phyloP scores from a whole-genome alignment of 177 flowering plant species.

The Vitis hybrid region DNA sequence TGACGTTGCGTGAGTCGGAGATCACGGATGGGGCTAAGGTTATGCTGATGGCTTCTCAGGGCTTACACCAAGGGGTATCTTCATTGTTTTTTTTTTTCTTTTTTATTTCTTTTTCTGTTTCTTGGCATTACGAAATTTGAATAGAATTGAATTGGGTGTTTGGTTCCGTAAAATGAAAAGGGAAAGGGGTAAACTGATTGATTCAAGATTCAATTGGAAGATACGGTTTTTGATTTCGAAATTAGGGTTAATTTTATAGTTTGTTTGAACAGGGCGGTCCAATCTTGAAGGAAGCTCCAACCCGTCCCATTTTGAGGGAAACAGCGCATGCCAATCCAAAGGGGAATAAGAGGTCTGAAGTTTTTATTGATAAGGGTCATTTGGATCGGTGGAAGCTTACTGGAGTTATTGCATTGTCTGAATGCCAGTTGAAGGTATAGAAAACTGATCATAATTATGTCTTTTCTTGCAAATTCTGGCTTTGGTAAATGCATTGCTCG shows the following conservation, averaged over 20 bases:
- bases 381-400: slow-evolving; percentile 71
- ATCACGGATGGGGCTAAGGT: slow-evolving; percentile 61
- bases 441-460: neutral
- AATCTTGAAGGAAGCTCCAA: slow-evolving; percentile 47
- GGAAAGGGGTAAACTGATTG: too few relatives aligned
- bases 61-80: slow-evolving; percentile 92
- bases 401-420: slow-evolving; percentile 69
- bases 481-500: neutral
- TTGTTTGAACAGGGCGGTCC: slow-evolving; percentile 65
- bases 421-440: slow-evolving; percentile 59
- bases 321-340: slow-evolving; percentile 4
- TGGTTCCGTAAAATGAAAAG: neutral
- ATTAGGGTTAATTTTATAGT: neutral
- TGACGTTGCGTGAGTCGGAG: slow-evolving; percentile 47
- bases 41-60: slow-evolving; percentile 90
- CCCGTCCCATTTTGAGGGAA: slow-evolving; percentile 29
- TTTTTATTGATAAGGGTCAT: slow-evolving; percentile 35
- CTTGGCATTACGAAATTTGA: neutral
- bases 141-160: neutral
- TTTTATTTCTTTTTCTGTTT: neutral
- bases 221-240: neutral
- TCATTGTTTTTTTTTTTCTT: neutral
- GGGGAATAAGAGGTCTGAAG: slow-evolving; percentile 15
- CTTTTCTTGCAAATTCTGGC: neutral
- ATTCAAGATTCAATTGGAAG: too few relatives aligned